Base-by-base conservation (phyloP, 1,284 basidiomycete genomes). In the Rhodotorula sp. region DNA sequence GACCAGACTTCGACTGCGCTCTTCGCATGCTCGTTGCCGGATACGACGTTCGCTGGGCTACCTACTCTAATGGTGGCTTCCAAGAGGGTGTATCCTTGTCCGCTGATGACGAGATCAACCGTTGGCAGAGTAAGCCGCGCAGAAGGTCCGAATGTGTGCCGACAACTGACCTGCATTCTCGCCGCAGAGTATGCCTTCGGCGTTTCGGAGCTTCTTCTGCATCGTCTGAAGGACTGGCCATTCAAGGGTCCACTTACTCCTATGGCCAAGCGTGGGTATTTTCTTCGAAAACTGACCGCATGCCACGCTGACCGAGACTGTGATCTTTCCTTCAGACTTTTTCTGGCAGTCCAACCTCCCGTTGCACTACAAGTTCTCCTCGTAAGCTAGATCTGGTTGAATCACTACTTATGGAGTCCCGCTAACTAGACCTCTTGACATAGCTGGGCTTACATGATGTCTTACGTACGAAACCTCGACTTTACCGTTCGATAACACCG, bases 81-180 rank as follows among this genome's bases (percentile, higher is more conserved):
- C 88, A 90, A 80, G 92, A 94, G 78, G 92, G 92, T 75, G 92
- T 94, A n/a, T 90, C 89, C 0, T 83, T 94, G 16, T 83, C 83
- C 8, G 77, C 76, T 62, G 81, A 81, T 60, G 81, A 82, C 72
- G 81, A 82, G 76, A 63, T 82, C 62, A 71, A 72, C 45, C 71
- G 71, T 5, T 72, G 70, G 70, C 70, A 72, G 43, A 72, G 64
- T 62, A 38, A 3, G 26, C 18, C 43, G 10, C 19, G 38, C 4
- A 19, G 23, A 18, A 23, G 7, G 3, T 12, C 16, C n/a, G 15
- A 21, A 18, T 1, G 0, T 2, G 90, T 90, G 78, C 81, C 90
- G 5, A 92, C 92, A 75, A 81, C 90, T 91, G 91, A 89, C 92
- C 74, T 92, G 4, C 21, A 8, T 19, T 23, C 23, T 23, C 8